Evolutionary conservation across 495 filamentous ascomycete genomes (phyloP).

Genomic region (Penicillium dipodomyicola): DNA sequence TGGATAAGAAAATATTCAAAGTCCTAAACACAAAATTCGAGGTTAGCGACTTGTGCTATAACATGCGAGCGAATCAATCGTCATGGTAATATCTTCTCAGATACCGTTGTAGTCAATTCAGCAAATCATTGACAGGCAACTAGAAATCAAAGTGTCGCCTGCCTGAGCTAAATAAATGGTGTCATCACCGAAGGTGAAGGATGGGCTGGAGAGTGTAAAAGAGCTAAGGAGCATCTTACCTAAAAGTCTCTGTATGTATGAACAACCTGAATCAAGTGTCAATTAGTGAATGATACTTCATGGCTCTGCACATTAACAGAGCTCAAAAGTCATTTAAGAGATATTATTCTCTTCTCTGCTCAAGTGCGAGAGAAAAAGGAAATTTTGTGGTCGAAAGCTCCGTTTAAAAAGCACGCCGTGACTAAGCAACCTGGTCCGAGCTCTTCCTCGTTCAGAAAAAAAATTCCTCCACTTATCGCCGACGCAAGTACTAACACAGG

Average conservation of each 20-base stretch:
- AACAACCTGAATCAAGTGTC: conserved; percentile 1
- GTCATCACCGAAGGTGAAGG: conserved; percentile 45
- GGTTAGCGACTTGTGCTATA: conserved; percentile 26
- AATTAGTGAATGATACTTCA: conserved; percentile 2
- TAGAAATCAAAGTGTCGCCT: conserved; percentile 68
- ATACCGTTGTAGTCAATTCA: conserved; percentile 98
- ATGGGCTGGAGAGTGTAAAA: background rate
- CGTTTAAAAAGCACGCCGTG: conserved; percentile 32
- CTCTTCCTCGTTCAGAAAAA: conserved; percentile 32
- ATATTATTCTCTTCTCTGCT: conserved; percentile 8
- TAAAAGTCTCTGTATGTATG: conserved; percentile 4
- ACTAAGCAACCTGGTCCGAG: conserved; percentile 34
- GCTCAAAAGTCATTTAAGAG: conserved; percentile 1
- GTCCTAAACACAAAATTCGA: conserved; percentile 14
- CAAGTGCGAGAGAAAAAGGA: conserved; percentile 22
- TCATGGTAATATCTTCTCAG: conserved; percentile 60
- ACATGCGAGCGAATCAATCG: conserved; percentile 13
- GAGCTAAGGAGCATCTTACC: conserved; percentile 21
- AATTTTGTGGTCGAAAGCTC: conserved; percentile 21
- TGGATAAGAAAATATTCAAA: conserved; percentile 11
- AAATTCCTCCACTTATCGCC: conserved; percentile 31
- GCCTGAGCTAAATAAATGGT: conserved; percentile 46
- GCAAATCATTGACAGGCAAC: conserved; percentile 68
- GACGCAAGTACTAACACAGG: conserved; percentile 10
- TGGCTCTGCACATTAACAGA: conserved; percentile 8